phyloP scores from a whole-genome alignment of 371 early-diverging fungal genomes.

The Mucor circinelloides region DNA sequence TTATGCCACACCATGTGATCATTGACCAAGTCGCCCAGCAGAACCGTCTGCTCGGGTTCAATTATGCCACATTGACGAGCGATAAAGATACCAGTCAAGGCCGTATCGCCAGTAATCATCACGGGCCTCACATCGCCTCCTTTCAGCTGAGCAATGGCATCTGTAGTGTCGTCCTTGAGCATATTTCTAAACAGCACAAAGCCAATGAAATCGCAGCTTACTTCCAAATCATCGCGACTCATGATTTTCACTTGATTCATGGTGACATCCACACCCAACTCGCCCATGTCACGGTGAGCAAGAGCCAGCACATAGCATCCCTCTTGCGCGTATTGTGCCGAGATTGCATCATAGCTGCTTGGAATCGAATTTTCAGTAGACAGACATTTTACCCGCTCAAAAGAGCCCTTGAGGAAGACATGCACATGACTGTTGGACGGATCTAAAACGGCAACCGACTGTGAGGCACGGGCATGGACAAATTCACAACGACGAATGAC shows the following conservation, averaged over 20 bases:
- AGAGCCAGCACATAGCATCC: constrained; percentile 85
- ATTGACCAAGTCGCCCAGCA: constrained; percentile 54
- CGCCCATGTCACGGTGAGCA: constrained; percentile 62
- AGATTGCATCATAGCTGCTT: constrained; percentile 58
- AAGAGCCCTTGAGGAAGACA: constrained; percentile 82
- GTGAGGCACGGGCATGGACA: constrained; percentile 83
- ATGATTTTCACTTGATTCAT: constrained; percentile 46
- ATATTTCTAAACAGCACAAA: constrained; percentile 87
- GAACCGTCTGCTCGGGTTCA: constrained; percentile 31
- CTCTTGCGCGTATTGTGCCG: constrained; percentile 65
- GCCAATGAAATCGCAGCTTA: constrained; percentile 65
- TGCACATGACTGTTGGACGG: constrained; percentile 53
- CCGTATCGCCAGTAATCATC: constrained; percentile 96
- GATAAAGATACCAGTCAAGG: constrained; percentile 86
- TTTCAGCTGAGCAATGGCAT: constrained; percentile 74
- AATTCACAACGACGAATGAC: constrained; percentile 88
- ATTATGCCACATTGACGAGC: constrained; percentile 80
- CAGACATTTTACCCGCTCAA: constrained; percentile 70
- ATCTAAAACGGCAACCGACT: constrained; percentile 77
- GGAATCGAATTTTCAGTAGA: constrained; percentile 58
- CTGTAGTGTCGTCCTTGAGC: constrained; percentile 77
- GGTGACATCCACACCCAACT: constrained; percentile 36
- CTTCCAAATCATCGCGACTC: constrained; percentile 71
- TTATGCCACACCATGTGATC: constrained; percentile 54
- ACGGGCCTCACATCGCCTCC: constrained; percentile 75